Conservation (phyloP, 2,329 filamentous ascomycete genomes). For the Penicillium sp. region DNA sequence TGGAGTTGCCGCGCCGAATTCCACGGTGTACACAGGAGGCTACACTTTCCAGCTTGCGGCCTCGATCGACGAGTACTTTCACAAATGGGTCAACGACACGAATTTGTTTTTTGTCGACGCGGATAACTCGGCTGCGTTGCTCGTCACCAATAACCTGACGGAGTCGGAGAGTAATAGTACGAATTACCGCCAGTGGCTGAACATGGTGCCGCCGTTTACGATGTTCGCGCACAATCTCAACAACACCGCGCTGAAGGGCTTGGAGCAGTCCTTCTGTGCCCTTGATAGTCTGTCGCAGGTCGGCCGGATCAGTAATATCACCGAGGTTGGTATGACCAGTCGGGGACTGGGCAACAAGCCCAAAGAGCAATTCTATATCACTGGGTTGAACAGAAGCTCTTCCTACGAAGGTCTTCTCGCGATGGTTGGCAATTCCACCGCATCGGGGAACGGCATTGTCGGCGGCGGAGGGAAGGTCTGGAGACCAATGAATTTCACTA, state of each 20-base stretch:
- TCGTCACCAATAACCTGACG: constrained; percentile 73
- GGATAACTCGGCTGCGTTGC: constrained; percentile 74
- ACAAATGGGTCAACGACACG: constrained; percentile 56
- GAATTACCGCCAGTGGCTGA: constrained; percentile 58
- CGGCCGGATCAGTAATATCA: constrained; percentile 61
- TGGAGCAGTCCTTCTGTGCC: constrained; percentile 82
- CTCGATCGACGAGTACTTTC: constrained; percentile 77
- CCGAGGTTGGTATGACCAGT: constrained; percentile 67
- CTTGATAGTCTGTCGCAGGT: constrained; percentile 68
- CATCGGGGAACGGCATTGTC: constrained; percentile 55
- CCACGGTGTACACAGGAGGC: constrained; percentile 62
- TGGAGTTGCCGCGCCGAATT: constrained; percentile 69
- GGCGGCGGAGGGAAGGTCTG: constrained; percentile 79
- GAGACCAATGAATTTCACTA: constrained; percentile 70
- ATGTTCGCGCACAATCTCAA: constrained; percentile 73
- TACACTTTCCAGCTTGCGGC: constrained; percentile 83
- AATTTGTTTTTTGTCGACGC: constrained; percentile 81
- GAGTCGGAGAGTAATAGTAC: constrained; percentile 46
- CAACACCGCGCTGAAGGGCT: constrained; percentile 62
- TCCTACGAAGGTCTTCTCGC: constrained; percentile 75
- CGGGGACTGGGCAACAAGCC: constrained; percentile 67
- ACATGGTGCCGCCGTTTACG: constrained; percentile 67
- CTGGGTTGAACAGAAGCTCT: constrained; percentile 70
- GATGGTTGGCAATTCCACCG: constrained; percentile 58
- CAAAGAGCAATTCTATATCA: constrained; percentile 86